Base-by-base conservation (phyloP, 225 moss, liverwort and hornwort genomes). In the Bryoerythrophyllum caledonicum region DNA sequence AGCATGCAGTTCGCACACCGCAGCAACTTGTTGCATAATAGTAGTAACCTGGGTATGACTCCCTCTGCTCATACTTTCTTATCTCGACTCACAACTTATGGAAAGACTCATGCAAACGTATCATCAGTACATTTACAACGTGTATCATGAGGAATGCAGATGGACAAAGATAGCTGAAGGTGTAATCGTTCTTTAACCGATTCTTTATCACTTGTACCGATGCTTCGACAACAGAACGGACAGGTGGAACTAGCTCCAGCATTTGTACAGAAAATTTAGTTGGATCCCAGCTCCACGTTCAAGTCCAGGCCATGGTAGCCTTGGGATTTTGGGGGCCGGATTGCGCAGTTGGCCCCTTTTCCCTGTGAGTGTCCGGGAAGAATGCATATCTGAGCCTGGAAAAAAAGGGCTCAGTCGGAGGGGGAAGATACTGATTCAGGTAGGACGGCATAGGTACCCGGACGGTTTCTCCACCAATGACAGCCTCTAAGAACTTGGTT, bases 361-460 rank as follows among this genome's bases (percentile, higher is more conserved):
- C 24, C 2, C 5, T 49, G 34, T 87, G 84, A 11, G 54, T 26
- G 65, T 60, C 75, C 62, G 95, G 95, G 35, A 93, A 95, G 77
- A 95, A 95, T 14, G 94, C 94, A 79, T 92, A 95, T 46, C 80
- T 87, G 55, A 95, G 85, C 70, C 93, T 85, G 9, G 86, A 82
- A 13, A 88, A 68, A 68, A 95, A 95, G 48, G 83, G 75, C 79
- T 89, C 91, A 24, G 78, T 85, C 8, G 88, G 51, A 64, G 85
- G 78, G 61, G 85, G 88, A 27, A 82, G 77, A 66, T 80, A 82
- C 30, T 71, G 30, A 11, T 88, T 76, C 63, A 82, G 65, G 68
- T 72, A 89, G 37, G 74, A 58, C 73, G 87, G 87, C 81, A 89
- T 79, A 74, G 87, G 85, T 64, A 87, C 79, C 23, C 80, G 90